Evolutionary conservation across 176 grass and related monocot species (phyloP).

Genomic region (Paspalum vaginatum): DNA sequence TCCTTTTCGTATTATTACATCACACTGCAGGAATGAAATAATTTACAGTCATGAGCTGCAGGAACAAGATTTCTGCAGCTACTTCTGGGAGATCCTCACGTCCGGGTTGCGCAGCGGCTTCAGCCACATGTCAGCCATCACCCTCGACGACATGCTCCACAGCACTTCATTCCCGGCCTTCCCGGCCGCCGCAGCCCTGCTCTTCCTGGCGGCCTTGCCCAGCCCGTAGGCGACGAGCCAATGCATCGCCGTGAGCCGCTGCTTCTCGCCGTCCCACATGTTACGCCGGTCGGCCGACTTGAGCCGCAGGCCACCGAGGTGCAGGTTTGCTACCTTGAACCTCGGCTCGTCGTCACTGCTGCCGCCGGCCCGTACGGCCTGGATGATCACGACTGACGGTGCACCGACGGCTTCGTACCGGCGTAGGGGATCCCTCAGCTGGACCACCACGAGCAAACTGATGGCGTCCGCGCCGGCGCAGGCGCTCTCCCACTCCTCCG

Average conservation of each 20-base stretch:
- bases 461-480: slow-evolving; percentile 31
- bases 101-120: slow-evolving; percentile 85
- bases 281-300: slow-evolving; percentile 47
- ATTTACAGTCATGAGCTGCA: background rate
- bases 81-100: slow-evolving; percentile 61
- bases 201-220: slow-evolving; percentile 70
- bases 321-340: slow-evolving; percentile 79
- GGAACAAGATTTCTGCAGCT: background rate
- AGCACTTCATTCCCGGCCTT: slow-evolving; percentile 59
- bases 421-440: slow-evolving; percentile 83
- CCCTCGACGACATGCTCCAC: slow-evolving; percentile 88
- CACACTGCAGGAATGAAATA: slow-evolving; percentile 20
- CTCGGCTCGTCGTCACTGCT: slow-evolving; percentile 51
- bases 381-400: slow-evolving; percentile 66
- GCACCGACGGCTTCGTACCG: slow-evolving; percentile 84
- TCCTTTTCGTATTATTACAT: background rate
- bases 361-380: slow-evolving; percentile 42
- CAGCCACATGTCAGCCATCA: slow-evolving; percentile 99
- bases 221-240: slow-evolving; percentile 91
- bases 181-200: slow-evolving; percentile 7
- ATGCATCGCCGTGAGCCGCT: slow-evolving; percentile 88
- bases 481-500: slow-evolving; percentile 59
- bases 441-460: slow-evolving; percentile 60
- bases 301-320: slow-evolving; percentile 69
- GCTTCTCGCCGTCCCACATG: slow-evolving; percentile 86